Evolutionary conservation across 2,329 filamentous ascomycete genomes (phyloP).

Genomic region (Botrytis porri): DNA sequence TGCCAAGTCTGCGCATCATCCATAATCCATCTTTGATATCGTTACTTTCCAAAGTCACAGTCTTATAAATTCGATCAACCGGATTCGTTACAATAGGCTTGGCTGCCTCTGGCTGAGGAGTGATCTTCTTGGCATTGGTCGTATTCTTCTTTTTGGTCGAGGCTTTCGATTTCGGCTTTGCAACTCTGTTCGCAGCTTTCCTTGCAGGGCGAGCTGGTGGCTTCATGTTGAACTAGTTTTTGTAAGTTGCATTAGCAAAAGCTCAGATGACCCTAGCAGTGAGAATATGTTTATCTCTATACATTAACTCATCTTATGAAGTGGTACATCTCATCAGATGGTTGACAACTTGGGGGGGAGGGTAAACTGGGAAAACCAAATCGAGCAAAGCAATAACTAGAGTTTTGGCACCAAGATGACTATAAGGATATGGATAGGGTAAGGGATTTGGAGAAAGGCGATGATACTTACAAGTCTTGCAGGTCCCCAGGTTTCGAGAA

Average conservation of each 20-base stretch:
- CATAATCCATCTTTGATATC: conserved; percentile 26
- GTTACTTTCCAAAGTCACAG: conserved; percentile 19
- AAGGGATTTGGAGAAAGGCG: neutral
- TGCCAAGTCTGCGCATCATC: conserved; percentile 24
- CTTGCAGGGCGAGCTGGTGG: neutral
- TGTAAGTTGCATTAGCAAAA: neutral
- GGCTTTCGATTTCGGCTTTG: neutral
- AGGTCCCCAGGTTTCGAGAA: neutral
- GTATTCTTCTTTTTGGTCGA: neutral
- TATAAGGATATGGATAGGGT: neutral
- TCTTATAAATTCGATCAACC: conserved; percentile 21
- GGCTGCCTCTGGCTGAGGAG: neutral
- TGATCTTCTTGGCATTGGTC: neutral
- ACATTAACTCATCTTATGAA: neutral
- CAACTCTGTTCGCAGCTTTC: neutral
- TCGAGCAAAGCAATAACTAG: neutral
- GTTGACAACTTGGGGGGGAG: neutral
- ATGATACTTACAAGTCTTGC: neutral
- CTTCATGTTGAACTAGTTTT: neutral
- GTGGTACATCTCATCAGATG: neutral
- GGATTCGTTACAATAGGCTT: neutral
- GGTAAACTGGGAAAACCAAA: neutral
- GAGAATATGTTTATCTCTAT: neutral
- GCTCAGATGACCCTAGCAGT: neutral
- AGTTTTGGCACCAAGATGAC: neutral